A percentile compares a stretch with the other conserved stretches of the same genome.
Evolutionary conservation across 805 yeast genomes (phyloP).

Genomic region (Grigorovia jiainica): DNA sequence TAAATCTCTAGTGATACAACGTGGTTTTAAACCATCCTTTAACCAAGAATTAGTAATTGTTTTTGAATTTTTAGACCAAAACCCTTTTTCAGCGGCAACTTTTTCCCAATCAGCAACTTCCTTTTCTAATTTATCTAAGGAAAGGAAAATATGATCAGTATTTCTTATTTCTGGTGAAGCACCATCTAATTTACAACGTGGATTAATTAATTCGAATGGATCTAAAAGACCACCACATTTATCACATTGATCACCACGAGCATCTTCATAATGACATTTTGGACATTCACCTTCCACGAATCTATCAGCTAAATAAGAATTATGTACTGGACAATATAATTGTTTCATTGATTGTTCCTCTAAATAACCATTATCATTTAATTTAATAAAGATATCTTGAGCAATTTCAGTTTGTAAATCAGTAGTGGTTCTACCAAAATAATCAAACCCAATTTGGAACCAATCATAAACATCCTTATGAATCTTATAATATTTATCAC

Average conservation of each 20-base stretch:
- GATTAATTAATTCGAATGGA: slow-evolving; percentile 87
- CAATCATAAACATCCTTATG: slow-evolving; percentile 91
- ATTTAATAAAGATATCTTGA: slow-evolving; percentile 77
- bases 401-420: slow-evolving; percentile 87
- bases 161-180: slow-evolving; percentile 70
- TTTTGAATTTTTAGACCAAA: slow-evolving; percentile 87
- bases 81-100: slow-evolving; percentile 58
- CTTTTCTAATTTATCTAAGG: slow-evolving; percentile 76
- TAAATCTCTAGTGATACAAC: slow-evolving; percentile 95
- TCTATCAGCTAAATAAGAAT: slow-evolving; percentile 90
- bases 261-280: slow-evolving; percentile 88
- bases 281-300: slow-evolving; percentile 98
- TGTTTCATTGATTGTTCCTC: slow-evolving; percentile 87
- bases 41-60: slow-evolving; percentile 90
- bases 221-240: slow-evolving; percentile 83
- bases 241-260: slow-evolving; percentile 99
- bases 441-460: slow-evolving; percentile 92
- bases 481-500: slow-evolving; percentile 80
- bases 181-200: slow-evolving; percentile 89
- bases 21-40: slow-evolving; percentile 82
- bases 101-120: slow-evolving; percentile 64
- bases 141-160: slow-evolving; percentile 78
- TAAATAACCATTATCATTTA: slow-evolving; percentile 66
- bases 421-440: slow-evolving; percentile 95
- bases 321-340: slow-evolving; percentile 81